Evolutionary conservation across 352 stramenopile species (phyloP).

Genomic region (Phytophthora gonapodyides): DNA sequence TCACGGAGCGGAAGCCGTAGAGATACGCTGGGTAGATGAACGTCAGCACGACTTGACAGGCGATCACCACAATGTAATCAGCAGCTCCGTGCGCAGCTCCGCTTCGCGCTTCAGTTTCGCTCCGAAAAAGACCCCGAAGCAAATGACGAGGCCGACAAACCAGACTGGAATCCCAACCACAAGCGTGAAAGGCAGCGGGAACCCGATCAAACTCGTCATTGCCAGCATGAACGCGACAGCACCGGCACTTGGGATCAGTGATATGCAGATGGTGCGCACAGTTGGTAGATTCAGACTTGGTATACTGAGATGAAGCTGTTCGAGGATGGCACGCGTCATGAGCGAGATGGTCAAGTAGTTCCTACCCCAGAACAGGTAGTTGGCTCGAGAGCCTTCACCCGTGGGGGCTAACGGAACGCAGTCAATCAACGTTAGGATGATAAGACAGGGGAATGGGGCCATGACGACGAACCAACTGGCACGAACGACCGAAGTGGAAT

Average conservation of each 20-base stretch:
- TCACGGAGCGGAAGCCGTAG: slow-evolving; percentile 40
- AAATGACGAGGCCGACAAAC: slow-evolving; percentile 29
- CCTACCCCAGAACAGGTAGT: slow-evolving; percentile 32
- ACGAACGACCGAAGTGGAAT: slow-evolving; percentile 17
- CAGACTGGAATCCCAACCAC: slow-evolving; percentile 33
- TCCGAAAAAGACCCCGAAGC: slow-evolving; percentile 34
- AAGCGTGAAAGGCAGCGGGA: slow-evolving; percentile 52
- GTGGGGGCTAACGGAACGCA: slow-evolving; percentile 22
- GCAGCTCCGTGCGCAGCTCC: slow-evolving; percentile 20
- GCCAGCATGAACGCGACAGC: slow-evolving; percentile 35
- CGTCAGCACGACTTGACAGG: slow-evolving; percentile 40
- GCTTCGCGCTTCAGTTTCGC: slow-evolving; percentile 25
- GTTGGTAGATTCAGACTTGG: slow-evolving; percentile 25
- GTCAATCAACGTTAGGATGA: slow-evolving; percentile 31
- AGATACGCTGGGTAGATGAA: slow-evolving; percentile 61
- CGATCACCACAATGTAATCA: slow-evolving; percentile 37
- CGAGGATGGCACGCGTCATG: slow-evolving; percentile 28
- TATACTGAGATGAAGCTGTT: slow-evolving; percentile 26
- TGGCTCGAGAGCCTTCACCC: slow-evolving; percentile 19
- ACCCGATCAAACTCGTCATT: slow-evolving; percentile 36
- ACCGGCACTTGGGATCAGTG: slow-evolving; percentile 26
- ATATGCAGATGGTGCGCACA: slow-evolving; percentile 11
- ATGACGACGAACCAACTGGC: slow-evolving; percentile 11
- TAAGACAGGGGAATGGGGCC: slow-evolving; percentile 26
- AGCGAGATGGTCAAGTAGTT: slow-evolving; percentile 30